Conservation (phyloP, 306 rosid species). For the Rosa persica region DNA sequence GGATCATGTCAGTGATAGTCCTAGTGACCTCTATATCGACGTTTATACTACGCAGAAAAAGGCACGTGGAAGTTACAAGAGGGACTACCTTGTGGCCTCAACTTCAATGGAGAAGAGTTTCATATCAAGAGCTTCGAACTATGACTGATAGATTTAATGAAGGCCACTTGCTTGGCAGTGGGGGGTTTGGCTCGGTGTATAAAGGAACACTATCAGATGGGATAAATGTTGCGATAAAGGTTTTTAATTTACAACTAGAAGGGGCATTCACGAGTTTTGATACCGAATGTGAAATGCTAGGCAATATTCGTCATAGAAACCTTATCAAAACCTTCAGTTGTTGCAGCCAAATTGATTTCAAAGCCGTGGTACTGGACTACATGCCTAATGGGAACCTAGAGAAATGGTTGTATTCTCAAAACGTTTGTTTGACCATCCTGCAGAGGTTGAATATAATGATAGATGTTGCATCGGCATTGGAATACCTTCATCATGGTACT, state of each 20-base stretch:
- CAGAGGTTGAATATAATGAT: too few relatives aligned
- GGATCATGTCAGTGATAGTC: neutral
- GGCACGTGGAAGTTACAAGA: neutral
- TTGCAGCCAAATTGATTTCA: constrained; percentile 4
- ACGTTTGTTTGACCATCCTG: too few relatives aligned
- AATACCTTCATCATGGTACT: too few relatives aligned
- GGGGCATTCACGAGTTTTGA: constrained; percentile 5
- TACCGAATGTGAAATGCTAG: neutral
- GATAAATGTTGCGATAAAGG: constrained; percentile 18
- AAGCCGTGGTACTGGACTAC: neutral
- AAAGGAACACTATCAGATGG: constrained; percentile 23
- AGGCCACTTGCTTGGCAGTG: constrained; percentile 9
- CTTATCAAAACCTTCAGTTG: too few relatives aligned
- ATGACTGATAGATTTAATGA: constrained; percentile 19
- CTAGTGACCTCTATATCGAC: neutral
- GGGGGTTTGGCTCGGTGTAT: constrained; percentile 21
- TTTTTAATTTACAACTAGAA: constrained; percentile 20
- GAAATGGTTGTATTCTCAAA: too few relatives aligned
- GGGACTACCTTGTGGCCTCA: neutral
- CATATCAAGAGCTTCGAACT: constrained; percentile 1
- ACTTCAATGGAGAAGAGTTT: constrained; percentile 2
- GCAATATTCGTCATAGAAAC: too few relatives aligned
- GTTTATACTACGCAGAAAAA: neutral
- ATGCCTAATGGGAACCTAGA: too few relatives aligned
- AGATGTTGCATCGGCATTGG: too few relatives aligned